Conservation (phyloP, 768 basidiomycete species). For the Pisolithus sp. region DNA sequence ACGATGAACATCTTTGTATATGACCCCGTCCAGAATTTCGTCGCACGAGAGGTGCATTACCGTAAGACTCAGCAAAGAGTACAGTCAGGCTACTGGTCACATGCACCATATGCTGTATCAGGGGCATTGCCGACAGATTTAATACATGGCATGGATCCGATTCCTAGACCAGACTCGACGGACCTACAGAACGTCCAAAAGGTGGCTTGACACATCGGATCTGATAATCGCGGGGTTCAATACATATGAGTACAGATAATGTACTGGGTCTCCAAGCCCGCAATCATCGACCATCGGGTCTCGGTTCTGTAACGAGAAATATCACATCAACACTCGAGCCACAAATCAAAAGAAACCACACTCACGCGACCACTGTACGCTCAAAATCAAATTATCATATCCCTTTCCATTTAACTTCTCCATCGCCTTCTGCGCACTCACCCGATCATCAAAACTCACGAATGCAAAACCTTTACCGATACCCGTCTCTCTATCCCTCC, state of each 20-base stretch:
- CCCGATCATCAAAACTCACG: conserved; percentile 85
- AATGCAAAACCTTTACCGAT: conserved; percentile 96
- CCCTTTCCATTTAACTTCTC: conserved; percentile 88
- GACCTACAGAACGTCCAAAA: no score
- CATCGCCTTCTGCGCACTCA: conserved; percentile 79
- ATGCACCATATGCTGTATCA: no score
- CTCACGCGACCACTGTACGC: conserved; percentile 61
- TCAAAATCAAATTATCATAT: conserved; percentile 86
- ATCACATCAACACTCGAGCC: background rate
- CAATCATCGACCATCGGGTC: conserved; percentile 34
- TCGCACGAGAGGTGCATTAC: no score
- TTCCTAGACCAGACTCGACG: no score
- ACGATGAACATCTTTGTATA: no score
- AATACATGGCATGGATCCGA: no score
- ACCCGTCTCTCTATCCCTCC: conserved; percentile 90
- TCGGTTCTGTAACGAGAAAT: conserved; percentile 29
- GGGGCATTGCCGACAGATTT: no score
- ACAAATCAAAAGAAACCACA: conserved; percentile 8
- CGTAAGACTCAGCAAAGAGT: no score
- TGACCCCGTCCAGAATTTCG: no score
- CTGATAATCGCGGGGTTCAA: background rate
- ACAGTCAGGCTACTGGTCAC: no score
- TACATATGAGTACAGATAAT: conserved; percentile 3
- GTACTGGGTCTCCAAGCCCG: background rate
- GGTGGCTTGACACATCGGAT: no score